phyloP scores from a whole-genome alignment of 768 basidiomycete genomes.

The Phylloporus rhodoxanthus region DNA sequence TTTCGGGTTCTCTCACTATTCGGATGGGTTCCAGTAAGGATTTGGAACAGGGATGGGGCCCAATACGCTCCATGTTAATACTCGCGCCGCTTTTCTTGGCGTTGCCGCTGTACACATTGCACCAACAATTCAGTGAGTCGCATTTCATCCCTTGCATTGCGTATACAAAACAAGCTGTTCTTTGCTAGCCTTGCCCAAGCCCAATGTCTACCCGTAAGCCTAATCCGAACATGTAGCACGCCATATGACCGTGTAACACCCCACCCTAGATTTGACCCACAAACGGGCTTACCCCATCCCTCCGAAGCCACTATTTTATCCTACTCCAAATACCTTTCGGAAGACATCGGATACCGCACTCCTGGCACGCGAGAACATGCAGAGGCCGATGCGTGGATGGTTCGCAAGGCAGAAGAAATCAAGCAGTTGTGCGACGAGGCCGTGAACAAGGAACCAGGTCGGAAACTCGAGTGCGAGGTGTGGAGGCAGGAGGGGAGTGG shows the following conservation, averaged over 20 bases:
- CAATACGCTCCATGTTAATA: slow-evolving; percentile 49
- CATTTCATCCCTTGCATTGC: not conserved
- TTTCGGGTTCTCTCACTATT: not conserved
- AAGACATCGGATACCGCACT: slow-evolving; percentile 85
- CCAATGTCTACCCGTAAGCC: slow-evolving; percentile 49
- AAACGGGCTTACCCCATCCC: slow-evolving; percentile 58
- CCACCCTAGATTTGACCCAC: slow-evolving; percentile 38
- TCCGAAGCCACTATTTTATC: slow-evolving; percentile 65
- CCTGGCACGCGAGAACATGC: slow-evolving; percentile 90
- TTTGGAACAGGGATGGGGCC: slow-evolving; percentile 44
- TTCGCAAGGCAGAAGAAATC: slow-evolving; percentile 57
- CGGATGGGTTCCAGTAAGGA: slow-evolving; percentile 5
- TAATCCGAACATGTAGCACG: not conserved
- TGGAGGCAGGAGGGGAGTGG: slow-evolving; percentile 89
- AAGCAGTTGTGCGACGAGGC: slow-evolving; percentile 56
- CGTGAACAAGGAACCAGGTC: slow-evolving; percentile 34
- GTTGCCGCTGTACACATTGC: slow-evolving; percentile 42
- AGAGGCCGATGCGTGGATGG: slow-evolving; percentile 77
- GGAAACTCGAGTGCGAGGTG: slow-evolving; percentile 83
- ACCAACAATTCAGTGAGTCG: slow-evolving; percentile 45
- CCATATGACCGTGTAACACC: not conserved
- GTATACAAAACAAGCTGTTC: not conserved
- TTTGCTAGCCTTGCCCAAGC: slow-evolving; percentile 48
- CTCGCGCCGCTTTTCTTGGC: slow-evolving; percentile 51
- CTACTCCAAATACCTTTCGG: slow-evolving; percentile 64